Evolutionary conservation across 202 grass and related monocot genomes (phyloP).

Genomic region (Hordeum pubiflorum): DNA sequence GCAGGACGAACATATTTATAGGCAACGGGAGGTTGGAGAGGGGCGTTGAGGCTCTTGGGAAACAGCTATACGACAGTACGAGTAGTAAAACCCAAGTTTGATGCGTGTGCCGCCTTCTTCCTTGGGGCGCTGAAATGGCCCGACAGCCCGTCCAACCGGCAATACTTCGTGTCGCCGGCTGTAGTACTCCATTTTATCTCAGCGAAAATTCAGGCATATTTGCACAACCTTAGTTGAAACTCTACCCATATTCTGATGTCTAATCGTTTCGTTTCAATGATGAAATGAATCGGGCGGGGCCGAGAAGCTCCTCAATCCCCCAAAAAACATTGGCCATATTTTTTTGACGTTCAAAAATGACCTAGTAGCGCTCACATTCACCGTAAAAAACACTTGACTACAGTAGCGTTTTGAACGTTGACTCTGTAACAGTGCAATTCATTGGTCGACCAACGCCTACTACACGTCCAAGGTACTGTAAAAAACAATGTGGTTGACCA

Average conservation of each 20-base stretch:
- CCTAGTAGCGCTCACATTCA: neutral
- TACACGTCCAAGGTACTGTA: neutral
- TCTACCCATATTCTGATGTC: too few relatives aligned
- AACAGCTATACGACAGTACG: neutral
- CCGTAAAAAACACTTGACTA: neutral
- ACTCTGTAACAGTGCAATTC: neutral
- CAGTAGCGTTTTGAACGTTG: neutral
- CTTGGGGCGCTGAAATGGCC: constrained; percentile 1
- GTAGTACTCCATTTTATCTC: too few relatives aligned
- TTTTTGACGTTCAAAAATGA: neutral
- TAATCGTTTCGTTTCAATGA: too few relatives aligned
- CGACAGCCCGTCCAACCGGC: neutral
- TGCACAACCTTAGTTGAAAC: neutral
- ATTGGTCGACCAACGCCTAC: neutral
- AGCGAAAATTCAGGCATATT: neutral
- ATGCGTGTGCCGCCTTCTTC: constrained; percentile 8
- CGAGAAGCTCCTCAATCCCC: too few relatives aligned
- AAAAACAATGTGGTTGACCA: constrained; percentile 23
- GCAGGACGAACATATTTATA: constrained; percentile 27
- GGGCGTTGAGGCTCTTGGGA: neutral
- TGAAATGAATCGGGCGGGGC: too few relatives aligned
- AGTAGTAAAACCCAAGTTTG: constrained; percentile 13
- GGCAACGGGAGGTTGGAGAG: neutral
- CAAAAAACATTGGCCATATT: neutral
- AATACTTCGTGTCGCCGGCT: neutral